These are phyloP conservation scores for Harringtonia lauricola DNA, from an alignment of 2,329 filamentous ascomycete genomes.

Conservation along the genomic window DNA sequence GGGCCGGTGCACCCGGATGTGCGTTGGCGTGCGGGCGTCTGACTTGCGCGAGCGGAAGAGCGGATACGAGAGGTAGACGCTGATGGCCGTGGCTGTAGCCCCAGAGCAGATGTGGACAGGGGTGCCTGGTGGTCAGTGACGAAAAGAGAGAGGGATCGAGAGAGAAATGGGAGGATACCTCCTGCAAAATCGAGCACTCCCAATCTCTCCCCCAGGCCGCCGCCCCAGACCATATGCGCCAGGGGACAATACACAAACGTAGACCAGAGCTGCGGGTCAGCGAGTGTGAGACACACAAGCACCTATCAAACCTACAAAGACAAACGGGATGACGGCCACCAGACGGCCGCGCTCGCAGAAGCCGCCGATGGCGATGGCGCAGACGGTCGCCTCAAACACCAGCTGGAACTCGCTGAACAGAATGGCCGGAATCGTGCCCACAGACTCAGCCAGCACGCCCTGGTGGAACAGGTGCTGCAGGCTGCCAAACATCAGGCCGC, in stretches of 20 bases:
- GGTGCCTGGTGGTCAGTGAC: no score
- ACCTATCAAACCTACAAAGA: conserved; percentile 1
- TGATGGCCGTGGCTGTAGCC: conserved; percentile 88
- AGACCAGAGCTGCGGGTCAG: conserved; percentile 47
- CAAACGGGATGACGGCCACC: conserved; percentile 4
- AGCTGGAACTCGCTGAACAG: conserved; percentile 76
- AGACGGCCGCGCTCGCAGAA: conserved; percentile 5
- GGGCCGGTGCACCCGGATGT: conserved; percentile 6
- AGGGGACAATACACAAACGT: conserved; percentile 94
- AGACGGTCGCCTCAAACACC: conserved; percentile 7
- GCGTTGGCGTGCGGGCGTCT: background rate
- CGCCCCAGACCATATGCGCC: conserved; percentile 89
- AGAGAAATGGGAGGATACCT: no score
- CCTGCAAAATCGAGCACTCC: conserved; percentile 93
- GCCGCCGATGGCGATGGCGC: conserved; percentile 6
- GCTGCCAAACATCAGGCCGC: conserved; percentile 74
- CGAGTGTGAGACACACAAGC: background rate
- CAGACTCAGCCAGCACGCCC: conserved; percentile 82
- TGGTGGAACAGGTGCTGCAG: conserved; percentile 77
- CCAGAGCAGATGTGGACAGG: conserved; percentile 95
- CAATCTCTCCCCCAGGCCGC: conserved; percentile 82
- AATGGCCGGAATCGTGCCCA: conserved; percentile 82
- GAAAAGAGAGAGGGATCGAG: no score
- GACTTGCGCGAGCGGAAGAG: conserved; percentile 83
- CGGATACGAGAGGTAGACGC: conserved; percentile 64